phyloP scores from a whole-genome alignment of 306 rosid genomes.

The Trifolium subterraneum region DNA sequence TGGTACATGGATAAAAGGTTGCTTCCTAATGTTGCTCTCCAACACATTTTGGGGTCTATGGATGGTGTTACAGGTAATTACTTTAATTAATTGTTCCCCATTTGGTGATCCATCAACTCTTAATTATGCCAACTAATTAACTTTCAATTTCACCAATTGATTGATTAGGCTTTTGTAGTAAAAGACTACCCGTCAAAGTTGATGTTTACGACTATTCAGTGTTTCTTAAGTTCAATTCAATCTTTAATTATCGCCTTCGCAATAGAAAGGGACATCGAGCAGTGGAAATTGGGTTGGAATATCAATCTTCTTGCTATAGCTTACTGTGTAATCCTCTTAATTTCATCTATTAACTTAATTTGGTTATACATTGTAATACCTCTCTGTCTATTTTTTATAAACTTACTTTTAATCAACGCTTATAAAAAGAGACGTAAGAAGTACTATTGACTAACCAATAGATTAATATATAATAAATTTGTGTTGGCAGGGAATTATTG shows the following conservation, averaged over 20 bases:
- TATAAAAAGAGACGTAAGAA: no score
- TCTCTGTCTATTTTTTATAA: neutral
- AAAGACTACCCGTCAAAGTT: constrained; percentile 68
- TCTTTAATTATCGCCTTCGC: constrained; percentile 61
- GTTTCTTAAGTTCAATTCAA: constrained; percentile 63
- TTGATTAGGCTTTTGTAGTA: constrained; percentile 54
- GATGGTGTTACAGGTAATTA: constrained; percentile 73
- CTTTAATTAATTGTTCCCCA: neutral
- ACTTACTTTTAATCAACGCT: no score
- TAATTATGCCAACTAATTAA: neutral
- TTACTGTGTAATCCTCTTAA: constrained; percentile 61
- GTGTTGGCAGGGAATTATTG: constrained; percentile 64
- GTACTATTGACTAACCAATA: no score
- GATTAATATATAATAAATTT: neutral
- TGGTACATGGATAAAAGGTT: constrained; percentile 73
- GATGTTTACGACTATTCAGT: constrained; percentile 66
- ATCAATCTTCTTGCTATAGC: constrained; percentile 63
- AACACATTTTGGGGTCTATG: constrained; percentile 62
- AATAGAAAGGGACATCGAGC: constrained; percentile 62
- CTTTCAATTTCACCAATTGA: neutral
- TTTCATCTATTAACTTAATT: neutral
- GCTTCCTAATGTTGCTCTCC: constrained; percentile 68
- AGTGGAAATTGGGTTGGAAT: constrained; percentile 78
- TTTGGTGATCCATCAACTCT: neutral
- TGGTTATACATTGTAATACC: neutral